phyloP scores from a whole-genome alignment of 1,139 yeast genomes.

The Geotrichum carabidarum region DNA sequence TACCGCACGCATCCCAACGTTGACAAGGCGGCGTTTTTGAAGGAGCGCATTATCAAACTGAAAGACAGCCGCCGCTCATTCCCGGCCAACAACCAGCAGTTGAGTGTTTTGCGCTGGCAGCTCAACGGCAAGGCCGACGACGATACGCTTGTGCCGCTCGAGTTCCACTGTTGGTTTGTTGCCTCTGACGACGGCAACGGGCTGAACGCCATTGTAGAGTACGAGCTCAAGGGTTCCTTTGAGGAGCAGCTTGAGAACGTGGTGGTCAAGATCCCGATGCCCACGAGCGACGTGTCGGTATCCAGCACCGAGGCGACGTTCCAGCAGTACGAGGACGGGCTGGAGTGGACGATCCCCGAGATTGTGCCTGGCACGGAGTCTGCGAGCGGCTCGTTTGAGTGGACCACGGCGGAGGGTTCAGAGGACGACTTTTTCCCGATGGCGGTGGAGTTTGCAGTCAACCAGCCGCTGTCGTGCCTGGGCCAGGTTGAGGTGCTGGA shows the following conservation, averaged over 20 bases:
- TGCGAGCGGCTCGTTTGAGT: slow-evolving; percentile 73
- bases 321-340: slow-evolving; percentile 40
- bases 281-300: slow-evolving; percentile 45
- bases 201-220: slow-evolving; percentile 80
- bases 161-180: slow-evolving; percentile 81
- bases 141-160: slow-evolving; percentile 58
- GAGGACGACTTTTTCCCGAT: slow-evolving; percentile 92
- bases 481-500: slow-evolving; percentile 47
- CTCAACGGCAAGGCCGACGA: slow-evolving; percentile 39
- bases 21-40: slow-evolving; percentile 65
- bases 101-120: slow-evolving; percentile 87
- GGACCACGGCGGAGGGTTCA: slow-evolving; percentile 63
- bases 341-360: slow-evolving; percentile 40
- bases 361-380: slow-evolving; percentile 38
- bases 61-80: slow-evolving; percentile 74
- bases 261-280: slow-evolving; percentile 61
- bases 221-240: slow-evolving; percentile 56
- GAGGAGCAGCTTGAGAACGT: slow-evolving; percentile 52
- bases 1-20: slow-evolving; percentile 96
- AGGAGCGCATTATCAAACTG: slow-evolving; percentile 57
- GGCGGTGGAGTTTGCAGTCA: slow-evolving; percentile 49
- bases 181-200: slow-evolving; percentile 47
- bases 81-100: slow-evolving; percentile 84
- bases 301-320: slow-evolving; percentile 33
- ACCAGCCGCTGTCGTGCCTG: slow-evolving; percentile 26